Evolutionary conservation across 2,329 filamentous ascomycete species (phyloP).

Genomic region (Aspergillus sp.): DNA sequence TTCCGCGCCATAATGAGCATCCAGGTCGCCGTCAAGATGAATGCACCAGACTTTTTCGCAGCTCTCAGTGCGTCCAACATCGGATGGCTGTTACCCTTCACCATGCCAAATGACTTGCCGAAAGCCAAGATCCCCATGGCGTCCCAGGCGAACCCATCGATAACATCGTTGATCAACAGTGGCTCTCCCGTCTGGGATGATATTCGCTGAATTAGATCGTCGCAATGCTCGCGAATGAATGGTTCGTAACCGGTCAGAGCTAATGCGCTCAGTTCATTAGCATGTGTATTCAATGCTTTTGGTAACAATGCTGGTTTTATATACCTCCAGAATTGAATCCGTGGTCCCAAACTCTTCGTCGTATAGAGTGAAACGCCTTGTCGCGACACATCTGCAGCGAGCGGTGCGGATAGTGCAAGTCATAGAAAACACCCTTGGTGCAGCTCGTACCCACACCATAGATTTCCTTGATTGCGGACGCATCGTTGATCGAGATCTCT

Average conservation of each 20-base stretch:
- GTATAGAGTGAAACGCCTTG: constrained; percentile 7
- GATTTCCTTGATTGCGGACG: constrained; percentile 4
- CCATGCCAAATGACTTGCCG: constrained; percentile 9
- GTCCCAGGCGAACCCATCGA: not conserved
- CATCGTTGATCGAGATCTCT: constrained; percentile 11
- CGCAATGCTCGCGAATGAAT: constrained; percentile 9
- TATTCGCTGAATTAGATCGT: not conserved
- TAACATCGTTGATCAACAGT: constrained; percentile 2
- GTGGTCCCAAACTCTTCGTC: constrained; percentile 11
- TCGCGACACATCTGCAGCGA: constrained; percentile 12
- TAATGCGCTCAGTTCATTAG: not conserved
- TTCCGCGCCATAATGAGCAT: constrained; percentile 3
- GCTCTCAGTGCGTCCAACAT: constrained; percentile 1
- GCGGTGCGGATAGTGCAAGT: constrained; percentile 7
- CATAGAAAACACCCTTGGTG: constrained; percentile 10
- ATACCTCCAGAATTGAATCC: constrained; percentile 9
- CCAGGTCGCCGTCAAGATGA: constrained; percentile 3
- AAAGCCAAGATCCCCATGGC: constrained; percentile 11
- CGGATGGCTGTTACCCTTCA: not conserved
- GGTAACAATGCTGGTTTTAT: not conserved
- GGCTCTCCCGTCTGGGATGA: not conserved
- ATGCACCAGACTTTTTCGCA: not conserved
- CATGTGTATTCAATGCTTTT: not conserved
- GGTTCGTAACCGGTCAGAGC: constrained; percentile 9
- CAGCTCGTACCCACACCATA: constrained; percentile 6